Evolutionary conservation across 176 grass and related monocot genomes (phyloP), one percentile per base, ranked within the genome.

Genomic region (Aegilops umbellulata): DNA sequence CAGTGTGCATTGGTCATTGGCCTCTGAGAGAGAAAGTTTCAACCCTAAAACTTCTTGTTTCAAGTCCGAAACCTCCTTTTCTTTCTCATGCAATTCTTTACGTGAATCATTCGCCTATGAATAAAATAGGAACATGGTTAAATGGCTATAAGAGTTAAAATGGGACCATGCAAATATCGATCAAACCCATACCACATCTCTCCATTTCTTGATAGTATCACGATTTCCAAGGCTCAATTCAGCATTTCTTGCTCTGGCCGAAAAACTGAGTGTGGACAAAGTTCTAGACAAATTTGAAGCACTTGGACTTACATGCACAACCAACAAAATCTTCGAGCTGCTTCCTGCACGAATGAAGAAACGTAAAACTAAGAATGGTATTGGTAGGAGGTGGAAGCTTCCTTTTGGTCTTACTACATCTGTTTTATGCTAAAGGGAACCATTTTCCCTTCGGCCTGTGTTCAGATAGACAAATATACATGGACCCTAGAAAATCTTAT

Each of bases 181-280:
- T 74, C 20, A 64, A 87, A 80, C 63, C 19, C 91, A 92, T 91
- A 98, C 96, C 90, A 98, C 96, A 34, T 98, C 96, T 95, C 83
- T 98, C 93, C 93, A 98, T 92, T 94, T 98, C 86, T 98, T 98
- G 75, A 98, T 98, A 76, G 96, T 98, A 80, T 98, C 96, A 60
- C 96, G 93, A 84, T 95, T 98, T 70, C 96, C 96, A 88, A 98
- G 96, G 89, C 96, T 98, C 73, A 98, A 65, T 82, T 98, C 93
- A 82, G 93, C 90, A 88, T 95, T 98, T 90, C 90, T 95, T 86
- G 96, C 96, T 89, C 96, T 95, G 79, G 93, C 77, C 72, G 90
- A 94, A 85, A 98, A 98, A 83, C 84, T 98, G 77, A 98, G 91
- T 25, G 93, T 88, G 41, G 93, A 89, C 81, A 98, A 91, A 53